These are phyloP conservation scores for Aspergillus pseudoterreus DNA, from an alignment of 2,329 filamentous ascomycete genomes.

Conservation along the genomic window DNA sequence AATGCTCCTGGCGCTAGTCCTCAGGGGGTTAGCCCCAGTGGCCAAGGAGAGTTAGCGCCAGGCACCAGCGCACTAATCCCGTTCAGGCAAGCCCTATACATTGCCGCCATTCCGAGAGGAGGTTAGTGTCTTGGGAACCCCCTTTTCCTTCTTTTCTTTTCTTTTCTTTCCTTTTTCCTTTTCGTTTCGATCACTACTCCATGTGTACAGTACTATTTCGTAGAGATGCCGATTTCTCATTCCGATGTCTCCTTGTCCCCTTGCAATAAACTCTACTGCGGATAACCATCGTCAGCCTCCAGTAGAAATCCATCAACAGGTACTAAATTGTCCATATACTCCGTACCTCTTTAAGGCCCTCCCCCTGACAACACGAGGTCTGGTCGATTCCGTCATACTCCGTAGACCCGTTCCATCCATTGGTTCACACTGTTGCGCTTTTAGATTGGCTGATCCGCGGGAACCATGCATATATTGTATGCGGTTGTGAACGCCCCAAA, in stretches of 20 bases:
- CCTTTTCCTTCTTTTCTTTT: background rate
- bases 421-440: slow-evolving; percentile 11
- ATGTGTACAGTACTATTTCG: background rate
- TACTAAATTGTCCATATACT: too few relatives aligned
- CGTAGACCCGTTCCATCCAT: slow-evolving; percentile 7
- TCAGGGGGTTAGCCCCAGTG: background rate
- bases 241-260: too few relatives aligned
- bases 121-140: background rate
- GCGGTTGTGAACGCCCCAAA: background rate
- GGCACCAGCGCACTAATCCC: background rate
- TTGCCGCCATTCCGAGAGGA: background rate
- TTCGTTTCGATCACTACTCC: background rate
- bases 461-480: background rate
- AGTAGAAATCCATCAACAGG: too few relatives aligned
- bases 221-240: too few relatives aligned
- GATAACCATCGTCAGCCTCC: too few relatives aligned
- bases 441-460: slow-evolving; percentile 12
- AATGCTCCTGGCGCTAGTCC: background rate
- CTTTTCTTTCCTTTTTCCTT: background rate
- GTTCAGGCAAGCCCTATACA: background rate
- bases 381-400: background rate
- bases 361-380: background rate
- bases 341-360: background rate
- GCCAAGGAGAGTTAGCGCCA: background rate
- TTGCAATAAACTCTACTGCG: too few relatives aligned